These are phyloP conservation scores for Alternaria triticina DNA, from an alignment of 2,329 filamentous ascomycete genomes.

Conservation along the genomic window DNA sequence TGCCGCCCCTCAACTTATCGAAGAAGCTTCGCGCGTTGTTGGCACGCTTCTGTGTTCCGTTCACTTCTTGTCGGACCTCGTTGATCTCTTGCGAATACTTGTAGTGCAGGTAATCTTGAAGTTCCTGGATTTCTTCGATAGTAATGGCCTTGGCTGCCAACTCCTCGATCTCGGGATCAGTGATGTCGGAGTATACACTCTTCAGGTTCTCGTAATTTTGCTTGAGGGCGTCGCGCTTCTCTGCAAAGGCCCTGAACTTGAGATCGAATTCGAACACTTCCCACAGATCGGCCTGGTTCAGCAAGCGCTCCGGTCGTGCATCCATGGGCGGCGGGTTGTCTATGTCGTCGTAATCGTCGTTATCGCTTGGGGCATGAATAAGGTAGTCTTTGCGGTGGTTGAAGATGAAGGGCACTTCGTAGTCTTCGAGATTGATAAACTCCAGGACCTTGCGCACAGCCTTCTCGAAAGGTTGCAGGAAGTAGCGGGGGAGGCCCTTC, in stretches of 20 bases:
- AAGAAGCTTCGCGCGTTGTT: constrained; percentile 81
- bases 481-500: constrained; percentile 74
- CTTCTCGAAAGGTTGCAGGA: constrained; percentile 83
- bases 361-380: constrained; percentile 78
- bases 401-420: constrained; percentile 96
- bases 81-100: constrained; percentile 85
- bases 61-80: constrained; percentile 72
- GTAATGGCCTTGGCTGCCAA: constrained; percentile 80
- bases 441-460: constrained; percentile 91
- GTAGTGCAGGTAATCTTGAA: constrained; percentile 97
- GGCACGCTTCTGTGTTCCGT: constrained; percentile 76
- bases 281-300: constrained; percentile 94
- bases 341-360: constrained; percentile 64
- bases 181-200: constrained; percentile 61
- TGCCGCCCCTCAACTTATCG: constrained; percentile 82
- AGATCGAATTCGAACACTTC: constrained; percentile 92
- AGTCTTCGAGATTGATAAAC: constrained; percentile 92
- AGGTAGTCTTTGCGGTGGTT: constrained; percentile 98
- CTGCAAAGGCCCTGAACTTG: constrained; percentile 90
- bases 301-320: constrained; percentile 80
- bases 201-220: constrained; percentile 78
- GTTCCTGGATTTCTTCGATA: constrained; percentile 94
- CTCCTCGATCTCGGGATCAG: constrained; percentile 79
- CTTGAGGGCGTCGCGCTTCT: constrained; percentile 87
- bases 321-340: constrained; percentile 75